Percentiles rank a stretch among this genome's conserved stretches.
Evolutionary conservation across 73 alveolate species (phyloP).

Genomic region (Stentor roeselii): DNA sequence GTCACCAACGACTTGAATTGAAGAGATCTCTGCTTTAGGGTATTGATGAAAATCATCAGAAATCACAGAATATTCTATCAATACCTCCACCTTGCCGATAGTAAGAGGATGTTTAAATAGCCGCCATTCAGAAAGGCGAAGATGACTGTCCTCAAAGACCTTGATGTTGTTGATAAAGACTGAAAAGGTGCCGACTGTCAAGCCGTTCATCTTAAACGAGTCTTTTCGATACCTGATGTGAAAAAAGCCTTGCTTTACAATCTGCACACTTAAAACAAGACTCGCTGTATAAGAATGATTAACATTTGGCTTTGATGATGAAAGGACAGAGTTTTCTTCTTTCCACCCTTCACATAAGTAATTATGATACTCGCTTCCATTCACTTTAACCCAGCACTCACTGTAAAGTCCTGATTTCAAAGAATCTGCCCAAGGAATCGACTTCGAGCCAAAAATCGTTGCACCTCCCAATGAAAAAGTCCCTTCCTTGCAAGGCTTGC

Average conservation of each 20-base stretch:
- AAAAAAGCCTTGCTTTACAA: background rate
- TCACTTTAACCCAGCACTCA: background rate
- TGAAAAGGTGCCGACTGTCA: background rate
- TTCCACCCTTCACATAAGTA: background rate
- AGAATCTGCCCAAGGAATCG: no score
- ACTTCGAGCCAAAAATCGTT: no score
- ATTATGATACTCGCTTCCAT: background rate
- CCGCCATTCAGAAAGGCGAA: background rate
- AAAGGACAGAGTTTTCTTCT: background rate
- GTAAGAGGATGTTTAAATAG: background rate
- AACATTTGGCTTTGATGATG: background rate
- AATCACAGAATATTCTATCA: background rate
- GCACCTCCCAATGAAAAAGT: no score
- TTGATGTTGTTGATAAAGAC: background rate
- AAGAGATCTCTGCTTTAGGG: background rate
- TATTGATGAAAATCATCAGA: background rate
- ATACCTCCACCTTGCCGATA: background rate
- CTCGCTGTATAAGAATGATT: background rate
- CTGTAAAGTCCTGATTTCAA: background rate
- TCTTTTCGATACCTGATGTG: background rate
- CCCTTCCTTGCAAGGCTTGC: no score
- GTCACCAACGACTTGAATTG: background rate
- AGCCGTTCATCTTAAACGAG: background rate
- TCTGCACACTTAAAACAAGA: background rate
- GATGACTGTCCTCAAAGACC: background rate